Percentiles rank a stretch among this genome's conserved stretches.
phyloP scores from a whole-genome alignment of 2,329 filamentous ascomycete species.

The Pseudogymnoascus verrucosus region DNA sequence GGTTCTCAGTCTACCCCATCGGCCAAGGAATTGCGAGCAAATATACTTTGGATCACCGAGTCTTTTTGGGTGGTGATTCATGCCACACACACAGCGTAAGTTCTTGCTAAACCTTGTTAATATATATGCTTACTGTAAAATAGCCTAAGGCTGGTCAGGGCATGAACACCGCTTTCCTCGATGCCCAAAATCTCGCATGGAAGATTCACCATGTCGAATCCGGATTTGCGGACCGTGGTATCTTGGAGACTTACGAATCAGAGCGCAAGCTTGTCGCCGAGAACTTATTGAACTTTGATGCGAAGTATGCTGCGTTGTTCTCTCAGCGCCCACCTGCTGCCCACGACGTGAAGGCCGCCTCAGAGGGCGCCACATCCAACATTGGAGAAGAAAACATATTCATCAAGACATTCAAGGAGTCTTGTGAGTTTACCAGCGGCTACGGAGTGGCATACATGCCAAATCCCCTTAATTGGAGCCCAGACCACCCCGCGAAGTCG shows the following conservation, averaged over 20 bases:
- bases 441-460: constrained; percentile 82
- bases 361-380: constrained; percentile 25
- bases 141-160: constrained; percentile 70
- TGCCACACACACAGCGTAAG: constrained; percentile 69
- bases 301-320: constrained; percentile 83
- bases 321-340: constrained; percentile 68
- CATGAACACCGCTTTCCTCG: constrained; percentile 73
- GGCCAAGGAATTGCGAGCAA: constrained; percentile 64
- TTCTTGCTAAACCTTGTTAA: constrained; percentile 10
- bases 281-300: constrained; percentile 76
- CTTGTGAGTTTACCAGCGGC: constrained; percentile 85
- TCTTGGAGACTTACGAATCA: constrained; percentile 77
- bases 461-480: constrained; percentile 78
- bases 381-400: constrained; percentile 63
- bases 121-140: constrained; percentile 50
- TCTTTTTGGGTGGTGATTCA: constrained; percentile 71
- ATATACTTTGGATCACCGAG: constrained; percentile 59
- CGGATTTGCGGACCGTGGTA: constrained; percentile 66
- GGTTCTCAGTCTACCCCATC: constrained; percentile 72
- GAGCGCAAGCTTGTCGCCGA: constrained; percentile 83
- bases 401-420: constrained; percentile 81
- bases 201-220: constrained; percentile 88
- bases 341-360: constrained; percentile 63
- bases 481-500: constrained; percentile 62
- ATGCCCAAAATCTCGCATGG: constrained; percentile 87